Evolutionary conservation across 202 grass and related monocot genomes (phyloP), one percentile per base, ranked within the genome.

Genomic region (Digitaria exilis): DNA sequence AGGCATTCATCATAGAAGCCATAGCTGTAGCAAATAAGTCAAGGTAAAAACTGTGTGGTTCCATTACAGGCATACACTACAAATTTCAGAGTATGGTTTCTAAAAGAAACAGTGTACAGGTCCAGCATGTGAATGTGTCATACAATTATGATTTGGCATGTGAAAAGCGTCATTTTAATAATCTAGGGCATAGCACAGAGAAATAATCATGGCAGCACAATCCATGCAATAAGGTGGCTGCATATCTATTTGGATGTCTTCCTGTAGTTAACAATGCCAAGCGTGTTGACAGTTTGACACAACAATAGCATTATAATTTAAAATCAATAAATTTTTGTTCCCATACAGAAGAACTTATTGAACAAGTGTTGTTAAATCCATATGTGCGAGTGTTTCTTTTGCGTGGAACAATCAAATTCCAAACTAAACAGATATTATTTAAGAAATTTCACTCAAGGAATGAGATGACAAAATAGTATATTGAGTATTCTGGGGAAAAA

Each of bases 1-100:
- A 97, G 88, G 78, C 94, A 97, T 78, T 97, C 94, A 25, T 97
- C 94, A 69, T 97, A 97, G 74, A 97, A 97, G 51, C 94, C 94
- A 68, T 97, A 97, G 76, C 94, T 97, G 90, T 24, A 88, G 83
- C 42, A 78, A 58, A 84, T 74, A 37, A 92, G 34, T 73, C 32
- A 26, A 73, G 26, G 59, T 69, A 86, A 62, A 0, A 73, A 31
- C 11, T 49, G 56, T 19, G 57, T 28, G 25, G 14, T 67, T 65
- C 2, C 46, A 57, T 17, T 45, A 48, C 26, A 54, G 7, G 75
- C 44, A 50, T 71, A 50, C 9, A 12, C 16, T 58, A 21, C 9
- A 80, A 29, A 80, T 50, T 66, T 62, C 31, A 56, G 31, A 13
- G 9, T 61, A 69, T 28, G 80, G 45, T 11, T 58, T 31, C 0